Evolutionary conservation across 2,329 filamentous ascomycete species (phyloP).

Genomic region (Ceratocystiopsis brevicomis): DNA sequence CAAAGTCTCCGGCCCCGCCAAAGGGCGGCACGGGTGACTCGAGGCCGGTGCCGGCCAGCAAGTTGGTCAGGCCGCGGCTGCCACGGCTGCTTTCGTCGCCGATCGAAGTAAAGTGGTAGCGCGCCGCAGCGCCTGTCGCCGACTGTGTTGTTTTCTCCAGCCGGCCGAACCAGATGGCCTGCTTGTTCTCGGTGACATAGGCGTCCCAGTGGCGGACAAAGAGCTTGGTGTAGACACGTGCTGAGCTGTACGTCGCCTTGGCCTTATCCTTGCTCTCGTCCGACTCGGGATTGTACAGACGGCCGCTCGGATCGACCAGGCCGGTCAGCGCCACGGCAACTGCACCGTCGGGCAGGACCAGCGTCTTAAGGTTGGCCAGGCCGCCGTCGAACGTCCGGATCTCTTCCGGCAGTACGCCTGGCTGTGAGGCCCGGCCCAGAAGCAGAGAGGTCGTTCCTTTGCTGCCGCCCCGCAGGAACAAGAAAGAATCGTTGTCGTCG

Average conservation of each 20-base stretch:
- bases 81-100: too few relatives aligned
- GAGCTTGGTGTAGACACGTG: slow-evolving; percentile 52
- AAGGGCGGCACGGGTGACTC: slow-evolving; percentile 59
- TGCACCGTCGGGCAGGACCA: slow-evolving; percentile 27
- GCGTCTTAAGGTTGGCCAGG: slow-evolving; percentile 40
- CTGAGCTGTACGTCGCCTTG: slow-evolving; percentile 41
- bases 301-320: slow-evolving; percentile 46
- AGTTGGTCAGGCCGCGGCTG: slow-evolving; percentile 34
- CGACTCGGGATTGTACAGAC: slow-evolving; percentile 45
- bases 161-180: slow-evolving; percentile 54
- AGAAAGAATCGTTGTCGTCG: slow-evolving; percentile 30
- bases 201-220: slow-evolving; percentile 72
- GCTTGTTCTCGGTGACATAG: slow-evolving; percentile 50
- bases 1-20: slow-evolving; percentile 64
- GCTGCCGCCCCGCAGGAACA: slow-evolving; percentile 32
- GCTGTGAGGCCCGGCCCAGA: slow-evolving; percentile 19
- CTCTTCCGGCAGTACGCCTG: slow-evolving; percentile 22
- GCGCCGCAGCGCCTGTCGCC: slow-evolving; percentile 8
- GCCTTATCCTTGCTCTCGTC: slow-evolving; percentile 16
- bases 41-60: slow-evolving; percentile 38
- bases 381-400: slow-evolving; percentile 30
- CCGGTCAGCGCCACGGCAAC: slow-evolving; percentile 41
- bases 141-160: slow-evolving; percentile 24
- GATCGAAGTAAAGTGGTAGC: slow-evolving; percentile 19
- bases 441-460: slow-evolving; percentile 29